Base-by-base conservation (phyloP, 495 filamentous ascomycete genomes). In the Achaetomiella virescens region DNA sequence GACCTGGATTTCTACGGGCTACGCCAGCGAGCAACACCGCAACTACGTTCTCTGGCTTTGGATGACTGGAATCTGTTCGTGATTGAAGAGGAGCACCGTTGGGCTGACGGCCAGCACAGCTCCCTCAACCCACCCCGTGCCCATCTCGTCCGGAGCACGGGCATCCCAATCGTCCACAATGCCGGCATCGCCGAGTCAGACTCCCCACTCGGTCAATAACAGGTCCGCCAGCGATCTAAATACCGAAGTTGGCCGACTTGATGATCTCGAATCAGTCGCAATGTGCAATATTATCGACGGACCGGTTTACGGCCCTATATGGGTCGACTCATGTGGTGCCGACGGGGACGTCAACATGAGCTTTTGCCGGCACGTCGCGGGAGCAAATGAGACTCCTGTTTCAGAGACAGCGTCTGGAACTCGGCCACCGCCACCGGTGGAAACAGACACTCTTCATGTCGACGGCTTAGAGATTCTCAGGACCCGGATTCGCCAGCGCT, bases 1-100 rank as follows among this genome's bases (percentile, higher is more conserved):
- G 79, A 81, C 31, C 72, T 88, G 0, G 78, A 75, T 7, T 81
- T 80, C 64, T 78, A 81, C 49, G 74, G 70, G 14, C 64, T 86
- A n/a, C 71, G 80, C 35, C 85, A 87, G 66, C 68, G 79, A 21
- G 72, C 77, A 0, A 73, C 69, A 21, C 84, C 84, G 0, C 64
- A 61, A 4, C 70, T 88, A 0, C 72, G 82, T 18, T 71, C 69
- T 25, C 59, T 88, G 12, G 74, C 73, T 4, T 67, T 88, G 21
- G 81, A 84, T 55, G 73, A 76, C 44, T 73, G 72, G 4, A 83
- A 78, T 50, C 38, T 73, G 3, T 73, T 70, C 44, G 48, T 73
- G 18, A 47, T 74, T 50, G 66, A 78, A 66, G 69, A 81, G 38
- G 75, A 78, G 29, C 78, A 81, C 62, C 62, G 70, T 1, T 79